Evolutionary conservation across 352 stramenopile species (phyloP).

Genomic region (Phytophthora brassicae): DNA sequence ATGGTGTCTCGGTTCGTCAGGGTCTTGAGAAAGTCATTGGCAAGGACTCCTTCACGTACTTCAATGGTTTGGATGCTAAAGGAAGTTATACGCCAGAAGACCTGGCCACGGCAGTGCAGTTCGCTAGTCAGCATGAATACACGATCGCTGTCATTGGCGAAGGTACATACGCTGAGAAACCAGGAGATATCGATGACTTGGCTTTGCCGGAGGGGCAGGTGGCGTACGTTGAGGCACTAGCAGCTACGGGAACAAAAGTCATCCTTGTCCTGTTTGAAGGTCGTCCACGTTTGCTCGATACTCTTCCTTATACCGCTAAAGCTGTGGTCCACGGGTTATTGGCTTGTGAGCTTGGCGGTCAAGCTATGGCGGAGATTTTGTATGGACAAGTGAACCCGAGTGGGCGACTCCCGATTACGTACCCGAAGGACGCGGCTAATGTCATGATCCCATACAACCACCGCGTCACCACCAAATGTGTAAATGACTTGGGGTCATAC

Average conservation of each 20-base stretch:
- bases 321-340: slow-evolving; percentile 81
- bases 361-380: slow-evolving; percentile 83
- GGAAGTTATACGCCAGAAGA: slow-evolving; percentile 46
- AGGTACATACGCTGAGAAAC: slow-evolving; percentile 79
- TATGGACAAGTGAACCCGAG: slow-evolving; percentile 83
- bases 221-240: slow-evolving; percentile 69
- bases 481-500: slow-evolving; percentile 16
- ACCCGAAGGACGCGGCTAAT: slow-evolving; percentile 67
- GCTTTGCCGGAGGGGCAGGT: slow-evolving; percentile 64
- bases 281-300: slow-evolving; percentile 67
- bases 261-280: slow-evolving; percentile 82
- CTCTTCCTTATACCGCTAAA: slow-evolving; percentile 41
- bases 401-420: slow-evolving; percentile 80
- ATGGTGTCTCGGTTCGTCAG: slow-evolving; percentile 57
- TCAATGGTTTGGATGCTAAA: slow-evolving; percentile 54
- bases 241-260: slow-evolving; percentile 71
- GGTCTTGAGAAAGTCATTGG: slow-evolving; percentile 40
- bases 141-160: slow-evolving; percentile 84
- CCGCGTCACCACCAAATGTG: slow-evolving; percentile 55
- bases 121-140: slow-evolving; percentile 54
- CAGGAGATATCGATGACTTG: slow-evolving; percentile 83
- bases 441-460: slow-evolving; percentile 81
- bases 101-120: slow-evolving; percentile 51
- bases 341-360: slow-evolving; percentile 71
- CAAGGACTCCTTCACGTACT: slow-evolving; percentile 43